Base-by-base conservation (phyloP, 169 alveolate species). In the Plasmodium coatneyi region DNA sequence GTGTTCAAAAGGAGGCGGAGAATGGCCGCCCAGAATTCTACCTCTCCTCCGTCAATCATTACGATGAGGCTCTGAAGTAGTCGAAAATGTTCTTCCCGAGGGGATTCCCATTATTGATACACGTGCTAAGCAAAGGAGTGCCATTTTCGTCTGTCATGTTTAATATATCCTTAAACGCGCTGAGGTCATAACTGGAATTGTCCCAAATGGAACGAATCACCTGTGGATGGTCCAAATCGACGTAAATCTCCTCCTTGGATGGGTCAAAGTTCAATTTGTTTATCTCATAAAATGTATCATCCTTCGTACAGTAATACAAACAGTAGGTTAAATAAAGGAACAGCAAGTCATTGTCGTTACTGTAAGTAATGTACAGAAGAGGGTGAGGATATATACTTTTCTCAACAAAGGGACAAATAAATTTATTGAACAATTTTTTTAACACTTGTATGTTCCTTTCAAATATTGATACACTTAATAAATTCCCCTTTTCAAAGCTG, bases 401-500 rank as follows among this genome's bases (percentile, higher is more conserved):
- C 81, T 72, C 46, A 19, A 74, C 30, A 39, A 56, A 56, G 28
- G 93, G 93, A 12, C 76, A 76, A 39, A 87, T 87, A 87, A 79
- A 60, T 56, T 87, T 87, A 60, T 49, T 56, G 34, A 87, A 54
- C 10, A 87, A 70, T 79, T 79, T 87, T 87, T 87, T 87, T 39
- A 87, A 19, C 34, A 79, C 32, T 43, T 79, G 43, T 56, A 87
- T 79, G 49, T 87, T 87, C 49, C 82, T 87, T 87, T 87, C 93
- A 87, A 87, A 87, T 46, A 87, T 78, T 6, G 90, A 87, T 14
- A 87, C 66, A 87, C 93, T 87, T 22, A 87, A 78, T 79, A 87
- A 79, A 78, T 87, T 87, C 52, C 93, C 93, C 79, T 87, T 87
- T 14, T 87, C 93, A 79, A 34, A 87, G 52, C 93, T 87, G 28